A percentile compares a stretch with the other conserved stretches of the same genome.
phyloP scores from a whole-genome alignment of 2,329 filamentous ascomycete genomes.

The Teratosphaeria epicoccoides region DNA sequence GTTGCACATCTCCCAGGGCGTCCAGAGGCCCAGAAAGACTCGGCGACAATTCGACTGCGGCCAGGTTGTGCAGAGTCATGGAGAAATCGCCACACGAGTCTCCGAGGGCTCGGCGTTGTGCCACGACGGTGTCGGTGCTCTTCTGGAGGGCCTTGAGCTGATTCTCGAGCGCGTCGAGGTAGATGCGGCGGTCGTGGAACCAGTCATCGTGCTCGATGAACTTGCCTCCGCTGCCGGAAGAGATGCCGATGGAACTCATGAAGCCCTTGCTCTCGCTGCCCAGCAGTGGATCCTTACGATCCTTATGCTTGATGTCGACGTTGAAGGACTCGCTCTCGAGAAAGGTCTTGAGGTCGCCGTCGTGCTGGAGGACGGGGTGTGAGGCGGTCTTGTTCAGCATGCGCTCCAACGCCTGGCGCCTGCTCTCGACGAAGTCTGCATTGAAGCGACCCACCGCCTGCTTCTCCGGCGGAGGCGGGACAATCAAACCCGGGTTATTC shows the following conservation, averaged over 20 bases:
- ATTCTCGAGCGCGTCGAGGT: constrained; percentile 84
- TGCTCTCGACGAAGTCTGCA: constrained; percentile 88
- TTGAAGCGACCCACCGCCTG: constrained; percentile 95
- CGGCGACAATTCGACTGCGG: constrained; percentile 83
- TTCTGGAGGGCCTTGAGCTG: constrained; percentile 80
- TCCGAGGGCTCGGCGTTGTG: constrained; percentile 82
- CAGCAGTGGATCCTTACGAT: constrained; percentile 68
- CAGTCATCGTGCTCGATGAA: constrained; percentile 99
- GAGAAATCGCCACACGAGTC: constrained; percentile 93
- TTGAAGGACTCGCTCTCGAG: constrained; percentile 94
- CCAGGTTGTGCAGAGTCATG: constrained; percentile 80
- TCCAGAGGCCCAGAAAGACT: constrained; percentile 81
- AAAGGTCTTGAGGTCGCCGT: constrained; percentile 89
- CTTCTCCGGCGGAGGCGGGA: constrained; percentile 94
- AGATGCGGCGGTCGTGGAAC: constrained; percentile 95
- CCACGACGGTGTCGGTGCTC: constrained; percentile 85
- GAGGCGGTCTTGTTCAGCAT: constrained; percentile 95
- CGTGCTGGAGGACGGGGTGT: constrained; percentile 83
- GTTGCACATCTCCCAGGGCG: constrained; percentile 81
- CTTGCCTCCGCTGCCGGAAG: constrained; percentile 55
- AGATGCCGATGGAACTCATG: constrained; percentile 57
- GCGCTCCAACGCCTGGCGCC: constrained; percentile 82
- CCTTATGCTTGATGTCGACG: constrained; percentile 94
- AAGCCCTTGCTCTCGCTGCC: constrained; percentile 80
- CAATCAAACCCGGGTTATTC: constrained; percentile 89